Evolutionary conservation across 2,329 filamentous ascomycete species (phyloP).

Genomic region (Fusarium nodosum): DNA sequence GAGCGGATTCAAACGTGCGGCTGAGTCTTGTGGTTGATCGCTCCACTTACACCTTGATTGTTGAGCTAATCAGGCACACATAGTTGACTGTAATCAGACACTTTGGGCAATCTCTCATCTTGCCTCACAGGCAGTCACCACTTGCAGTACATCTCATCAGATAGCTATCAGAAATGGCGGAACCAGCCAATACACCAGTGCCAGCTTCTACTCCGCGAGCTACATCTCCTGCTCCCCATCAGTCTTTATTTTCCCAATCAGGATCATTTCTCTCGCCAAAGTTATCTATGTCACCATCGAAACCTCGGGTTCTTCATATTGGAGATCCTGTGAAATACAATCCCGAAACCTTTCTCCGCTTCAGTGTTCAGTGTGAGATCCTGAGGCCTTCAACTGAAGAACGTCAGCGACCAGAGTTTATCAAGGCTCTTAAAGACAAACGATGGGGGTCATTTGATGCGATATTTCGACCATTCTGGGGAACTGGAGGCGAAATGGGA

Average conservation of each 20-base stretch:
- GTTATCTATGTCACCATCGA: slow-evolving; percentile 48
- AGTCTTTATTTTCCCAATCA: slow-evolving; percentile 41
- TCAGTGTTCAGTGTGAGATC: slow-evolving; percentile 62
- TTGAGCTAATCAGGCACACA: slow-evolving; percentile 28
- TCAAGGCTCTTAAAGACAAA: slow-evolving; percentile 62
- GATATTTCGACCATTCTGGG: slow-evolving; percentile 72
- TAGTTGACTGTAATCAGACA: slow-evolving; percentile 4
- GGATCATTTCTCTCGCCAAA: slow-evolving; percentile 48
- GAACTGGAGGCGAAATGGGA: slow-evolving; percentile 75
- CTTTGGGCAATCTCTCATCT: neutral
- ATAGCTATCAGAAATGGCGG: slow-evolving; percentile 56
- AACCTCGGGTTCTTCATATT: slow-evolving; percentile 77
- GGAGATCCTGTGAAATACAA: slow-evolving; percentile 73
- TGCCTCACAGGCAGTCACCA: neutral
- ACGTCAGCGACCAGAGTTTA: slow-evolving; percentile 64
- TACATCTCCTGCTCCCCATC: slow-evolving; percentile 55
- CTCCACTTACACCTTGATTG: slow-evolving; percentile 33
- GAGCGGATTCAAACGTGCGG: slow-evolving; percentile 29
- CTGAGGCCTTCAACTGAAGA: slow-evolving; percentile 65
- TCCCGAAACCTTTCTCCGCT: slow-evolving; percentile 60
- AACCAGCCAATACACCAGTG: slow-evolving; percentile 63
- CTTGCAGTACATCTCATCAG: neutral
- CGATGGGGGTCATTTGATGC: slow-evolving; percentile 69
- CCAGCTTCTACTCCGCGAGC: slow-evolving; percentile 61
- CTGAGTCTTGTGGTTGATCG: slow-evolving; percentile 27